Evolutionary conservation across 1,284 basidiomycete species (phyloP).

Genomic region (Cryptococcus sp.): DNA sequence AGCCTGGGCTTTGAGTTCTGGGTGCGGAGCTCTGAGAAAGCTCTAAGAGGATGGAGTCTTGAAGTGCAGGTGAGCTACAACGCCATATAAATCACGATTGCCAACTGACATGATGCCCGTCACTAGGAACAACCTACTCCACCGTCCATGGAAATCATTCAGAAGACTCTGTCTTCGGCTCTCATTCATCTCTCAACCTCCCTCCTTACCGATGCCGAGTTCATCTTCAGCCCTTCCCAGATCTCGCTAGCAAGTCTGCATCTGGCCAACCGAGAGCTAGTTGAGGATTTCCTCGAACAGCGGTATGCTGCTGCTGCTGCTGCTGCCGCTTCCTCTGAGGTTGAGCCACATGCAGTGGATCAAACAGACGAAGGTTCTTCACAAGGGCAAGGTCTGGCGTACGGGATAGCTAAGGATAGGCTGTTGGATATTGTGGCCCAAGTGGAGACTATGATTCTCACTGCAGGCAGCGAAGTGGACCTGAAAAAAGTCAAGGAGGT

Average conservation of each 20-base stretch:
- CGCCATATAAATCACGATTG: not conserved
- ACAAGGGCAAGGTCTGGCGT: conserved; percentile 14
- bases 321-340: not conserved
- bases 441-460: conserved; percentile 60
- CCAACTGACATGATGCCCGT: not conserved
- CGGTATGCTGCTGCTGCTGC: conserved; percentile 30
- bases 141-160: conserved; percentile 18
- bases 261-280: conserved; percentile 61
- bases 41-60: conserved; percentile 83
- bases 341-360: not conserved
- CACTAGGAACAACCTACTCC: conserved; percentile 19
- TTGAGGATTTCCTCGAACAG: conserved; percentile 63
- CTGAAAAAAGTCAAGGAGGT: conserved; percentile 81
- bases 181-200: conserved; percentile 60
- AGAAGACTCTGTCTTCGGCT: conserved; percentile 26
- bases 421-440: conserved; percentile 54
- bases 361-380: not conserved
- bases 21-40: conserved; percentile 83
- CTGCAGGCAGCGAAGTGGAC: conserved; percentile 60
- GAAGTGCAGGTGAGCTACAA: conserved; percentile 71
- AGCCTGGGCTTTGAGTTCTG: conserved; percentile 89
- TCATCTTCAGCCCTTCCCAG: conserved; percentile 88
- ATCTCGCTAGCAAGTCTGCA: conserved; percentile 84
- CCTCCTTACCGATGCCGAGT: conserved; percentile 84
- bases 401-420: conserved; percentile 33